Base-by-base conservation (phyloP, 768 basidiomycete genomes). In the Leucocoprinus sp. region DNA sequence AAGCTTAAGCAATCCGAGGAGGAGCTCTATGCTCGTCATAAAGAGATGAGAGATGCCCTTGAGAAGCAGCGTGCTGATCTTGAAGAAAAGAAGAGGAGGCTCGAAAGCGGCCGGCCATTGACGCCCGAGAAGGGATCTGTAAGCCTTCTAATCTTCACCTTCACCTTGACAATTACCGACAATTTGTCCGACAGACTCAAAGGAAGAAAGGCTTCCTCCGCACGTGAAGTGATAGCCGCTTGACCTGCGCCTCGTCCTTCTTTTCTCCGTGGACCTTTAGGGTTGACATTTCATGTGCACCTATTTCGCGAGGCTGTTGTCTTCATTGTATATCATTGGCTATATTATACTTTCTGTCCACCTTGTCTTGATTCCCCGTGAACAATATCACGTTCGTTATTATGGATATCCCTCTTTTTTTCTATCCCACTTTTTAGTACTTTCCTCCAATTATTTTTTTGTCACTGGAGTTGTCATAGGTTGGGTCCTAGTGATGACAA, bases 1-100 rank as follows among this genome's bases (percentile, higher is more conserved):
- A 98, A 98, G 68, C 76, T 99, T 63, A 97, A 97, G 72, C 96
- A 98, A 66, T 91, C 87, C 43, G 96, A 99, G 68, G 96, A 98
- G 69, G 96, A 98, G 71, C 78, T 99, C 14, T 99, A 99, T 62
- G 87, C 93, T 49, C 83, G 95, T 50, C 96, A 99, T 74, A 85
- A 91, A 65, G 96, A 99, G 66, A 98, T 99, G 96, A 99, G 98
- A 72, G 96, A 99, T 55, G 87, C 95, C 14, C 70, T 98, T 55
- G 96, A 97, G 71, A 96, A 95, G 70, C 96, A 98, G 65, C 80
- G 95, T 53, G 55, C 69, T 48, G 96, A 99, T 58, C 76, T 99
- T 54, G 96, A 99, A 69, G 96, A 98, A 61, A 98, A 96, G 82
- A 96, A 95, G 80, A 76, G 89, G 70, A 82, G 84, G 60, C 80